phyloP scores from a whole-genome alignment of 371 early-diverging fungal species.

The Actinomortierella wolfii region DNA sequence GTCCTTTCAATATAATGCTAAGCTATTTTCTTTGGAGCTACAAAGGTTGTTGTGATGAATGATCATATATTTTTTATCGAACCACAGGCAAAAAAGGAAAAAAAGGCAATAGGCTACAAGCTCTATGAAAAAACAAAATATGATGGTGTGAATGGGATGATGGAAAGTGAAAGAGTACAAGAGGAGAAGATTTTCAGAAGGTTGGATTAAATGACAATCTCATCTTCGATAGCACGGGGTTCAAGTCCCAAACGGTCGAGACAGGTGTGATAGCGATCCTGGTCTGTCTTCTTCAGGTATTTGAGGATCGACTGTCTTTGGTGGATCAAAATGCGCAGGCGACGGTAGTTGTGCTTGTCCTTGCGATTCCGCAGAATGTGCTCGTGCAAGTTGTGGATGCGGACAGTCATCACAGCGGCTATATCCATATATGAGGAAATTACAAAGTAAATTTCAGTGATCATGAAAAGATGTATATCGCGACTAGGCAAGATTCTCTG shows the following conservation, averaged over 20 bases:
- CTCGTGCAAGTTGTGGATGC: constrained; percentile 83
- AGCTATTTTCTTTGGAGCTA: too few relatives aligned
- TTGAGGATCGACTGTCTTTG: constrained; percentile 87
- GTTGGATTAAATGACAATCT: constrained; percentile 58
- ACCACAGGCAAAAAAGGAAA: too few relatives aligned
- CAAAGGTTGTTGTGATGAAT: too few relatives aligned
- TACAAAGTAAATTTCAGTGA: constrained; percentile 13
- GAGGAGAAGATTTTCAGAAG: too few relatives aligned
- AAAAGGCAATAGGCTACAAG: too few relatives aligned
- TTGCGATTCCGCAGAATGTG: constrained; percentile 82
- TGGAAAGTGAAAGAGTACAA: too few relatives aligned
- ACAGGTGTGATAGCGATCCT: constrained; percentile 73
- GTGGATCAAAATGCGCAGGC: constrained; percentile 76
- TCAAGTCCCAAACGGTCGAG: constrained; percentile 75
- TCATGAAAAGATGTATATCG: not conserved
- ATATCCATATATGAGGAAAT: too few relatives aligned
- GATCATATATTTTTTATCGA: too few relatives aligned
- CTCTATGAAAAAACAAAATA: too few relatives aligned
- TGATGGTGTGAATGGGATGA: too few relatives aligned
- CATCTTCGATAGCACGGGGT: constrained; percentile 71
- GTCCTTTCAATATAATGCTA: too few relatives aligned
- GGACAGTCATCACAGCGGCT: constrained; percentile 91
- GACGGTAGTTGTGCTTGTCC: constrained; percentile 87
- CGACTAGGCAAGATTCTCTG: not conserved
- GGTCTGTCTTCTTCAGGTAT: constrained; percentile 80